Evolutionary conservation across 139 green algal species (phyloP), one percentile per base, ranked within the genome.

Genomic region (Parachlorella kessleri): DNA sequence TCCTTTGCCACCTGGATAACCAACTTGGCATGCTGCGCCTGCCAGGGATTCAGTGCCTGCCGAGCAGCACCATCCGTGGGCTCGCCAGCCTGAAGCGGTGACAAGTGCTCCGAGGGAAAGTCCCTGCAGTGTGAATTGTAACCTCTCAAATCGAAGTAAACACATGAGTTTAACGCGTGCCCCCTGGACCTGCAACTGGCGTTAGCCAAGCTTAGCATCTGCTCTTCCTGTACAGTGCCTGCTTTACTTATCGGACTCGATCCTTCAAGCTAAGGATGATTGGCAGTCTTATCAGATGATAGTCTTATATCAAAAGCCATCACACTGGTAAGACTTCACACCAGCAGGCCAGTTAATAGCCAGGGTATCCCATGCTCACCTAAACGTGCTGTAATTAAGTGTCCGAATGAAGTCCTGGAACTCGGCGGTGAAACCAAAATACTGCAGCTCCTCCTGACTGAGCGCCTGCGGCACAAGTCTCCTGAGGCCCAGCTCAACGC

Each of bases 1-100:
- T 96, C 88, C 53, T 93, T 87, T 7, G 87, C 86, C 14, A 70
- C 55, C 48, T 81, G 70, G 18, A 94, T 79, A 55, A 94, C 74
- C 69, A 97, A 83, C 66, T 88, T 80, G 28, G 91, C 92, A 72
- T 96, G 92, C 10, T 73, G 82, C 63, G 63, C 77, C 65, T 94
- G 90, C 91, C 91, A 95, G 28, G 84, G 72, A 65, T 74, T 95
- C 6, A 95, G 80, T 39, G 42, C 55, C 55, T 81, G 65, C 1
- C 24, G n/a, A 32, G 41, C 26, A 23, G 14, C n/a, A 39, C 32
- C 63, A 36, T 73, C 32, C 23, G 48, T 14, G 14, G 48, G 14
- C 14, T 59, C 21, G 14, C 48, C n/a, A 2, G 38, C 23, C 5
- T 53, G 66, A 2, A 41, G 4, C 1, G 77, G 38, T 37, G 71